phyloP scores from a whole-genome alignment of 2,329 filamentous ascomycete genomes.

The Alternaria metachromatica region DNA sequence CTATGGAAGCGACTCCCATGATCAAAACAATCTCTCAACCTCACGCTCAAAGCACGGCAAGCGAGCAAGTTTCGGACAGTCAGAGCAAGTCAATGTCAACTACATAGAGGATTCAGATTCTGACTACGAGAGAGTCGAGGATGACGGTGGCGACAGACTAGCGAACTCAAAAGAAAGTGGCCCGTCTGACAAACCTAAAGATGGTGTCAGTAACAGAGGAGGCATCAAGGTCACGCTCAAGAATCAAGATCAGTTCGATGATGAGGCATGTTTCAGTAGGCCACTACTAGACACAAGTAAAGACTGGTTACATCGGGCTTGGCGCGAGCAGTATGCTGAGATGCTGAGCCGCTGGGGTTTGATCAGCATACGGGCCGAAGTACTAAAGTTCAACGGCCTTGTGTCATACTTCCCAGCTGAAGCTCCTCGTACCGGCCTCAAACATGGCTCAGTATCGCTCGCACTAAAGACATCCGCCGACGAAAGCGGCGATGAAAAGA shows the following conservation, averaged over 20 bases:
- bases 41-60: slow-evolving; percentile 48
- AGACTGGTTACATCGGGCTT: slow-evolving; percentile 58
- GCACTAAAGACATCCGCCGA: slow-evolving; percentile 25
- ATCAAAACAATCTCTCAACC: slow-evolving; percentile 30
- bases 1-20: slow-evolving; percentile 45
- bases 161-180: slow-evolving; percentile 35
- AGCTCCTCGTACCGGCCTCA: slow-evolving; percentile 29
- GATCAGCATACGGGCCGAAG: slow-evolving; percentile 61
- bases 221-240: slow-evolving; percentile 60
- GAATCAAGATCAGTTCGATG: slow-evolving; percentile 64
- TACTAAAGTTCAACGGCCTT: slow-evolving; percentile 63
- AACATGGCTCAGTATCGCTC: slow-evolving; percentile 36
- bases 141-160: slow-evolving; percentile 13
- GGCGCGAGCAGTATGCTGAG: slow-evolving; percentile 64
- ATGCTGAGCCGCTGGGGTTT: slow-evolving; percentile 66
- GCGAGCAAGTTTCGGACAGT: slow-evolving; percentile 46
- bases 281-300: slow-evolving; percentile 59
- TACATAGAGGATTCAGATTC: slow-evolving; percentile 44
- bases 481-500: slow-evolving; percentile 15
- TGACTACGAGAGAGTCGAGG: slow-evolving; percentile 34
- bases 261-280: slow-evolving; percentile 55
- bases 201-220: slow-evolving; percentile 14
- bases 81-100: slow-evolving; percentile 37
- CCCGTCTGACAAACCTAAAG: slow-evolving; percentile 20
- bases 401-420: slow-evolving; percentile 43